Percentiles rank a stretch among this genome's conserved stretches.
Evolutionary conservation across 2,329 filamentous ascomycete genomes (phyloP).

Genomic region (Fusarium sp.): DNA sequence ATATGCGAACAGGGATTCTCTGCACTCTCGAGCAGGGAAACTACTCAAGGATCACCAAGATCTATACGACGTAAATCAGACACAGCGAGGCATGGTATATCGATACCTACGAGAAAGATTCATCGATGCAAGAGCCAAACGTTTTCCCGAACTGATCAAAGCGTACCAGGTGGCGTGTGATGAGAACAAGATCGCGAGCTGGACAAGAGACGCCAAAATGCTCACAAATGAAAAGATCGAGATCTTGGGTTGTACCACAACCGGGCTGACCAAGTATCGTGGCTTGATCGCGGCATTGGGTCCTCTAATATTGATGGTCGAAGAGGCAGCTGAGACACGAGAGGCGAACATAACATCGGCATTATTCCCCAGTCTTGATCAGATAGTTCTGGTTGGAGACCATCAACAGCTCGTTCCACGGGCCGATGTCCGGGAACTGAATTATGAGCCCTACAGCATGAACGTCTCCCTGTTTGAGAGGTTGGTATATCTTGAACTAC

Average conservation of each 20-base stretch:
- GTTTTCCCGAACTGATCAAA: constrained; percentile 62
- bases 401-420: constrained; percentile 82
- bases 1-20: constrained; percentile 11
- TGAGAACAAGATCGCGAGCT: constrained; percentile 66
- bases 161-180: constrained; percentile 62
- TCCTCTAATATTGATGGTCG: constrained; percentile 77
- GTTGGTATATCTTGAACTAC: constrained; percentile 72
- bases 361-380: constrained; percentile 62
- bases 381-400: constrained; percentile 75
- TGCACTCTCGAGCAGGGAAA: constrained; percentile 27
- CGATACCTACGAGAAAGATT: constrained; percentile 68
- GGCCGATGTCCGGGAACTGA: constrained; percentile 70
- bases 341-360: constrained; percentile 69
- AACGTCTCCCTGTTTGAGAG: constrained; percentile 84
- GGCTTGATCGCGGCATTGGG: constrained; percentile 72
- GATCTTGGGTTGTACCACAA: constrained; percentile 77
- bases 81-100: constrained; percentile 73
- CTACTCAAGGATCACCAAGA: constrained; percentile 53
- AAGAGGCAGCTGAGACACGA: constrained; percentile 82
- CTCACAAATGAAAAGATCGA: constrained; percentile 54
- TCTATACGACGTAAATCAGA: constrained; percentile 68
- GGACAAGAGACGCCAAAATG: constrained; percentile 64
- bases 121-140: constrained; percentile 58
- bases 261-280: constrained; percentile 83
- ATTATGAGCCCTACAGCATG: constrained; percentile 70